A percentile compares a stretch with the other conserved stretches of the same genome.
Evolutionary conservation across 2,329 filamentous ascomycete species (phyloP).

Genomic region (Colletotrichum gigasporum): DNA sequence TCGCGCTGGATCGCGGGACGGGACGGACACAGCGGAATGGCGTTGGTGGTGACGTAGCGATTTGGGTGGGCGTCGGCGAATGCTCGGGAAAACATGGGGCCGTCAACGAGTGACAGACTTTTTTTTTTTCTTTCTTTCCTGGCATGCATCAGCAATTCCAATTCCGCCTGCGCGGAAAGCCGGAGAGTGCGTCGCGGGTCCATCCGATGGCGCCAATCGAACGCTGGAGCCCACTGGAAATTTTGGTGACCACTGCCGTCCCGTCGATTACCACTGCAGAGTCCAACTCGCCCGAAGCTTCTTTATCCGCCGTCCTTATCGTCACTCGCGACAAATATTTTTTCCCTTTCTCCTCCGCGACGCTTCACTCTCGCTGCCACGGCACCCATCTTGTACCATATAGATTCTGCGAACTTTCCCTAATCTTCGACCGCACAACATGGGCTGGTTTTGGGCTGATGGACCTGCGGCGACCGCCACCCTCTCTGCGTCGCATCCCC

Average conservation of each 20-base stretch:
- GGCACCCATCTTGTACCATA: background rate
- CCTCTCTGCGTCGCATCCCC: conserved; percentile 33
- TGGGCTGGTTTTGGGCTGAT: conserved; percentile 75
- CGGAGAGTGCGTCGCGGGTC: conserved; percentile 18
- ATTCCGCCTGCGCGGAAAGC: background rate
- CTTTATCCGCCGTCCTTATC: conserved; percentile 16
- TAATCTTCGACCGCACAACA: conserved; percentile 39
- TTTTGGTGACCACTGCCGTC: conserved; percentile 2
- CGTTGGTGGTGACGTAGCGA: conserved; percentile 40
- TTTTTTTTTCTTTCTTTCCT: background rate
- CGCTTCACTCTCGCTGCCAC: background rate
- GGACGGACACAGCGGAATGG: background rate
- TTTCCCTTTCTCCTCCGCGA: background rate
- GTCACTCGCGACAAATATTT: conserved; percentile 29
- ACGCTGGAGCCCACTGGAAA: background rate
- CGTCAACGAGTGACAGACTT: conserved; percentile 3
- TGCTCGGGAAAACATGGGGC: conserved; percentile 25
- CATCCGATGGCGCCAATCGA: conserved; percentile 10
- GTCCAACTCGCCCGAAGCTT: conserved; percentile 2
- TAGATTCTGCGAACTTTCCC: background rate
- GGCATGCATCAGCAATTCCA: too few species aligned
- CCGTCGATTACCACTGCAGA: conserved; percentile 4
- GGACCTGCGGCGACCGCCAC: conserved; percentile 42
- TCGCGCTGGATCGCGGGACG: conserved; percentile 18
- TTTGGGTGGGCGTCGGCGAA: conserved; percentile 38